Conservation (phyloP, 2,329 filamentous ascomycete genomes). For the Calonectria leucothoes region DNA sequence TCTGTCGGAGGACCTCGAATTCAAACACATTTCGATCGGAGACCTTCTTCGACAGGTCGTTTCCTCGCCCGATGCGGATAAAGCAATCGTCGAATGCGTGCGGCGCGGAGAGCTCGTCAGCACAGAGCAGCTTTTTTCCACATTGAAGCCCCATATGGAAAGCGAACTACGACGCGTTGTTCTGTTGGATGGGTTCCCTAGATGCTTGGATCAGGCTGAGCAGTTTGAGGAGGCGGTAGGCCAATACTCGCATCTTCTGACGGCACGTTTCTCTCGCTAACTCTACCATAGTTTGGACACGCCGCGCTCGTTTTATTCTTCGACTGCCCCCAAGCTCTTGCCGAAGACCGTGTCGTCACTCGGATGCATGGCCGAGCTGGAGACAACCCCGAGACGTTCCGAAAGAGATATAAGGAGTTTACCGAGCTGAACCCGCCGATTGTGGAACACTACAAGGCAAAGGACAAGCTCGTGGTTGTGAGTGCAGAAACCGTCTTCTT, state of each 20-base stretch:
- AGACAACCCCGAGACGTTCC: not conserved
- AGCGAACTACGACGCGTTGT: not conserved
- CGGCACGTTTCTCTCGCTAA: not conserved
- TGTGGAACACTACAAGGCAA: not conserved
- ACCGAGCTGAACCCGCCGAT: not conserved
- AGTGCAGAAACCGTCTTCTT: not conserved
- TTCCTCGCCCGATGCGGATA: not conserved
- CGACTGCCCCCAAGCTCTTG: not conserved
- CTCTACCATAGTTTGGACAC: not conserved
- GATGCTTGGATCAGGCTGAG: not conserved
- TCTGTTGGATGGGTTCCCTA: not conserved
- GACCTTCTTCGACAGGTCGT: not conserved
- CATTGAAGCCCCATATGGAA: not conserved
- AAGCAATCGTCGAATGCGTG: not conserved
- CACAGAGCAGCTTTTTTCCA: not conserved
- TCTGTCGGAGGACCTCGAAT: not conserved
- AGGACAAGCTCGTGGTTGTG: not conserved
- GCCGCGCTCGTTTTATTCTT: not conserved
- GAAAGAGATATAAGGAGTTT: not conserved
- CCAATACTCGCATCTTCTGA: not conserved
- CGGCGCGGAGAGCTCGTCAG: not conserved
- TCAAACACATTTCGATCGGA: not conserved
- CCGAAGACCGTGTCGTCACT: not conserved
- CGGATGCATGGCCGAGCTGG: not conserved
- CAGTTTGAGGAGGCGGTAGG: not conserved